phyloP scores from a whole-genome alignment of 805 yeast species.

The Metschnikowia rubicola region DNA sequence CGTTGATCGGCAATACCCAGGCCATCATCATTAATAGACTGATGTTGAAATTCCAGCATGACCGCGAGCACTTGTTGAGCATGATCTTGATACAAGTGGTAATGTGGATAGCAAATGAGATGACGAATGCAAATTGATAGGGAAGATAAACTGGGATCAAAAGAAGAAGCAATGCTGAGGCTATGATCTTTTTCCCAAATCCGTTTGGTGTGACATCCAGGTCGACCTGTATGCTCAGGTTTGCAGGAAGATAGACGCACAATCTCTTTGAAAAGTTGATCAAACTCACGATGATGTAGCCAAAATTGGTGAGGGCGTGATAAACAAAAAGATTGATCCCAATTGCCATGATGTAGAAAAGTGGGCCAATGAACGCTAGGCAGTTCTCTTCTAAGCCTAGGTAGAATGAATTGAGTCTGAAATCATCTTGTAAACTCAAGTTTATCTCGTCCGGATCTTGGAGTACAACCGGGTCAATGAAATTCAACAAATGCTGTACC shows the following conservation, averaged over 20 bases:
- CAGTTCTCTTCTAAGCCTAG: conserved; percentile 62
- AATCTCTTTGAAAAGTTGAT: neutral
- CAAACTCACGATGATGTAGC: conserved; percentile 5
- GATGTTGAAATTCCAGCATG: conserved; percentile 54
- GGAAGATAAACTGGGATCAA: conserved; percentile 65
- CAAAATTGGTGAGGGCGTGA: conserved; percentile 17
- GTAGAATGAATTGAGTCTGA: conserved; percentile 53
- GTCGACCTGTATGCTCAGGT: neutral
- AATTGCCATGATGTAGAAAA: conserved; percentile 47
- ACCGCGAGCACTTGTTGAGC: conserved; percentile 6
- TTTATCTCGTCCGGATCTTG: conserved; percentile 44
- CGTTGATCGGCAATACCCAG: conserved; percentile 75
- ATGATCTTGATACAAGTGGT: conserved; percentile 43
- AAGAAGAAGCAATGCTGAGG: conserved; percentile 36
- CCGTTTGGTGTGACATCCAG: neutral
- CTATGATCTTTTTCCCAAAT: conserved; percentile 22
- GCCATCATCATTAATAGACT: conserved; percentile 64
- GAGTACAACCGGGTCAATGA: conserved; percentile 53
- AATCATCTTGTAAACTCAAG: conserved; percentile 31
- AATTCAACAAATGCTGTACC: conserved; percentile 38
- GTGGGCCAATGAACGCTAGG: conserved; percentile 56
- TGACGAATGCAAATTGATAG: conserved; percentile 71
- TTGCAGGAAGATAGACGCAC: neutral
- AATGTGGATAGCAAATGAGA: conserved; percentile 57
- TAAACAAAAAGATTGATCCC: conserved; percentile 41